phyloP scores from a whole-genome alignment of 305 asterid species.

The Fraxinus floribunda region DNA sequence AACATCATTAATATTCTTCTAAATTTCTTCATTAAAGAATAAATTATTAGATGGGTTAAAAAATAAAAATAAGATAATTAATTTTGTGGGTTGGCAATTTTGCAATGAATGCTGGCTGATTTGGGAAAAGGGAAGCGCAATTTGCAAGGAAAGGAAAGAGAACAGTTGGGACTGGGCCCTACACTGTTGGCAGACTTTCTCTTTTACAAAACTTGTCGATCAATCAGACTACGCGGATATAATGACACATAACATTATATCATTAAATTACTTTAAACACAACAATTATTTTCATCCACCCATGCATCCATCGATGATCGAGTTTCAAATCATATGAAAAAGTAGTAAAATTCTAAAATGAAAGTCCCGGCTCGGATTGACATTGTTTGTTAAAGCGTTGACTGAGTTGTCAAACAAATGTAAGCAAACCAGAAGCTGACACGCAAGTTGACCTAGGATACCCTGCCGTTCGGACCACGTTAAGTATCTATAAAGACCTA shows the following conservation, averaged over 20 bases:
- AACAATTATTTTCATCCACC: too few relatives aligned
- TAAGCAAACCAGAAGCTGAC: conserved; percentile 17
- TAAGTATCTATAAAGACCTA: not conserved
- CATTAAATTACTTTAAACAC: too few relatives aligned
- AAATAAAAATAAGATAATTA: too few relatives aligned
- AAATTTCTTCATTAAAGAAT: too few relatives aligned
- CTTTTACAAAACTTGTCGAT: not conserved
- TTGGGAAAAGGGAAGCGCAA: conserved; percentile 34
- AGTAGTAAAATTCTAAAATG: not conserved
- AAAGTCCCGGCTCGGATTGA: not conserved
- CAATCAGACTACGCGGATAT: not conserved
- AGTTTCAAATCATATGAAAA: not conserved
- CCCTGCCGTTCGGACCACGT: not conserved
- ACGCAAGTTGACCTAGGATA: not conserved
- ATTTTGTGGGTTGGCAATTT: conserved; percentile 22
- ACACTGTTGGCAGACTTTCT: conserved; percentile 31
- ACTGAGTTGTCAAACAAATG: conserved; percentile 6
- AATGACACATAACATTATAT: not conserved
- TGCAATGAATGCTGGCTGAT: conserved; percentile 29
- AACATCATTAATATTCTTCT: too few relatives aligned
- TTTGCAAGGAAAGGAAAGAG: conserved; percentile 25
- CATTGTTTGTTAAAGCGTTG: conserved; percentile 27
- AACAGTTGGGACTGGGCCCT: conserved; percentile 46
- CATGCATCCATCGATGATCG: not conserved
- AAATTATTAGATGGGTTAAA: too few relatives aligned